Conservation (phyloP, 164 flowering plant genomes). For the Sedum album region DNA sequence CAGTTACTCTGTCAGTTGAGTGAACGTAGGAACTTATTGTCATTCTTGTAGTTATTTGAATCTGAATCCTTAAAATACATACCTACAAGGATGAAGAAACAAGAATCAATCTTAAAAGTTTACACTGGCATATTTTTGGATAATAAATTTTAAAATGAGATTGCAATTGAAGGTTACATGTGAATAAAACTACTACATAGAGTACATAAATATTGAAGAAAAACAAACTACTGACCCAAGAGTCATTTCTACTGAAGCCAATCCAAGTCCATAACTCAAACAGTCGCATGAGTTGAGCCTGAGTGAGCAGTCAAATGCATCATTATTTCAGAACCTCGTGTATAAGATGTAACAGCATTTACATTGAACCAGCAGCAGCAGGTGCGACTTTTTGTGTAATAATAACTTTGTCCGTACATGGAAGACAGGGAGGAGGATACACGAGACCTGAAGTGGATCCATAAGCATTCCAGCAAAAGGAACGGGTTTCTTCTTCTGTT, state of each 20-base stretch:
- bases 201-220: too few relatives aligned
- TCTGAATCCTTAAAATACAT: conserved; percentile 98
- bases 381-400: conserved; percentile 22
- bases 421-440: conserved; percentile 54
- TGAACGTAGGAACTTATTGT: conserved; percentile 88
- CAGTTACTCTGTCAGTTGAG: conserved; percentile 92
- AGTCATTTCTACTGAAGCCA: too few relatives aligned
- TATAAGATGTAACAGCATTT: not conserved
- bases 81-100: too few relatives aligned
- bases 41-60: conserved; percentile 84
- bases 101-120: too few relatives aligned
- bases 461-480: conserved; percentile 75
- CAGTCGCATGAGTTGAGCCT: too few relatives aligned
- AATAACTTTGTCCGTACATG: conserved; percentile 23
- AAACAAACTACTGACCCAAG: too few relatives aligned
- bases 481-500: conserved; percentile 26
- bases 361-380: not conserved
- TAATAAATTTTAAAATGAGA: too few relatives aligned
- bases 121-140: too few relatives aligned
- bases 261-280: too few relatives aligned
- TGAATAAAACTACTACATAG: too few relatives aligned
- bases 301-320: not conserved
- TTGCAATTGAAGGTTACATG: too few relatives aligned
- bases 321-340: not conserved
- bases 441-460: conserved; percentile 50